These are phyloP conservation scores for Clitocybe nebularis DNA, from an alignment of 1,284 basidiomycete genomes.

Conservation along the genomic window DNA sequence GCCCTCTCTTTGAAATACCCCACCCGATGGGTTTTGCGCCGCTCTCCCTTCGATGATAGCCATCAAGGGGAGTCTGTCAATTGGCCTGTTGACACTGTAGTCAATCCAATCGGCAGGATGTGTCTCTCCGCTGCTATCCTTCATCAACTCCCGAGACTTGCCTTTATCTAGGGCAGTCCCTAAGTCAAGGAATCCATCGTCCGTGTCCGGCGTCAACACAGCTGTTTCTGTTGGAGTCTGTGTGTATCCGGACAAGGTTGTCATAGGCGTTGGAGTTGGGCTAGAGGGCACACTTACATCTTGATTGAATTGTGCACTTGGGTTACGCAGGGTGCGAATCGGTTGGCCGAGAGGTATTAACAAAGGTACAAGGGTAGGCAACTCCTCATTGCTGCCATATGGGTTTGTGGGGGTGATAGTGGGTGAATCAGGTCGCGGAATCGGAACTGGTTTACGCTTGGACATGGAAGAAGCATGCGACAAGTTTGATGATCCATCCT, in stretches of 20 bases:
- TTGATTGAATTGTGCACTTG: background rate
- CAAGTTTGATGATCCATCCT: background rate
- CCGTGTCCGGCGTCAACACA: conserved; percentile 2
- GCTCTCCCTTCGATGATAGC: background rate
- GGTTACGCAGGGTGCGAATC: background rate
- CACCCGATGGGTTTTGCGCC: conserved; percentile 4
- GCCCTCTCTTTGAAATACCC: background rate
- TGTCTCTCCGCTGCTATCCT: conserved; percentile 1
- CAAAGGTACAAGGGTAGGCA: background rate
- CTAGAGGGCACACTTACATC: conserved; percentile 4
- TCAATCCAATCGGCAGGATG: conserved; percentile 14
- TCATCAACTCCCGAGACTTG: conserved; percentile 7
- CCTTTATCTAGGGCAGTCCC: conserved; percentile 10
- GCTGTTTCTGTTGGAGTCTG: conserved; percentile 6
- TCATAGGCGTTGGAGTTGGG: conserved; percentile 2
- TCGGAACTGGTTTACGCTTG: background rate
- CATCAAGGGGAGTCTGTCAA: background rate
- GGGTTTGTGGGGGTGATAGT: background rate
- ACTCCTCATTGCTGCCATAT: background rate
- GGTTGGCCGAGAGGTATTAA: background rate
- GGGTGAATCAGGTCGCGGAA: background rate
- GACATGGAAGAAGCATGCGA: background rate
- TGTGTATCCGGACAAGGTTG: conserved; percentile 3
- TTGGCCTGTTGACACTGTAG: conserved; percentile 7
- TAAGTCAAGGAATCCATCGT: conserved; percentile 10